Evolutionary conservation across 2,329 filamentous ascomycete species (phyloP), one percentile per base, ranked within the genome.

Genomic region (Scedosporium dehoogii): DNA sequence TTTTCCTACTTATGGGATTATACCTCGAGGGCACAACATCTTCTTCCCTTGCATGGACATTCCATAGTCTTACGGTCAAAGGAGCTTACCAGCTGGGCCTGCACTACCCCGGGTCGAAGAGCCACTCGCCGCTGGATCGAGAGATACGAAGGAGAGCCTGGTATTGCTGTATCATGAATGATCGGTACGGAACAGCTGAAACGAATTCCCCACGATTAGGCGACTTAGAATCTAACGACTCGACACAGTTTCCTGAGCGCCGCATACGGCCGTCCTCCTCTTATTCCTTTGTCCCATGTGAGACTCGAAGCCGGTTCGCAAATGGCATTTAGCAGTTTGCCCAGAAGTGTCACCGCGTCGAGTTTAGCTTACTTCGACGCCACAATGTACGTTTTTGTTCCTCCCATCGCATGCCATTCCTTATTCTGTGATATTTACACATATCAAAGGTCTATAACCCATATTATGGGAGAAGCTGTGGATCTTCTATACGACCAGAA

Each of bases 311-410:
- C 41, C 9, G 23, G 58, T 16, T 44, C 58, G 33, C 33, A 38
- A 7, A 18, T 59, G 21, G 33, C 58, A 21, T 59, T 59, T 46
- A 59, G 58, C 21, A 46, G n/a, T 42, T 21, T 46, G n/a, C 42
- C 18, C 7, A 46, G 33, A n/a, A 38, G 41, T 23, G 38, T 46
- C 6, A 59, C 58, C 16, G n/a, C 23, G 7, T 23, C 42, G 10
- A 59, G 58, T n/a, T 23, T 59, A n/a, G 58, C 58, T 7, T 59
- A 25, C 58, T 59, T 59, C 12, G 58, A 59, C 9, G 38, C 58
- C 16, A 46, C 21, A 6, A 59, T 46, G 58, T 59, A 44, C 6
- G 58, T 46, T 18, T 4, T 56, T 27, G 10, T n/a, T 27, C 18
- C n/a, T 25, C 12, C 4, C 2, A 5, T 48, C 6, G 44, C 44